Conservation (phyloP, 1,284 basidiomycete species). For the Vanrija humicola region DNA sequence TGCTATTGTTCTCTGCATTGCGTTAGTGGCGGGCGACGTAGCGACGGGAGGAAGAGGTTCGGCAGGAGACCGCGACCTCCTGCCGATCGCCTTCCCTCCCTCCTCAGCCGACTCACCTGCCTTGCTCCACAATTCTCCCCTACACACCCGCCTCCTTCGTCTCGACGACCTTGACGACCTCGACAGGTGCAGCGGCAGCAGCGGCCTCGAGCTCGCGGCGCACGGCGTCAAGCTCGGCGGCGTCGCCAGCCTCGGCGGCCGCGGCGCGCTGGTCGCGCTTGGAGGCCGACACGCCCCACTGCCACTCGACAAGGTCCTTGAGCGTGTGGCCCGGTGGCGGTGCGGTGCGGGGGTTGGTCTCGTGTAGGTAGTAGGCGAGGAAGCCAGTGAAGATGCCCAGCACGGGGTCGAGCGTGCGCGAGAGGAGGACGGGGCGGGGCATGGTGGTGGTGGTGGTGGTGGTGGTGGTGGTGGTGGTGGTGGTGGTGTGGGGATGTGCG, state of each 20-base stretch:
- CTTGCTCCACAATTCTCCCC: too few relatives aligned
- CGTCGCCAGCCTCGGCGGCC: slow-evolving; percentile 12
- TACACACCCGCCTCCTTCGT: too few relatives aligned
- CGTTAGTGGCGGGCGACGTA: too few relatives aligned
- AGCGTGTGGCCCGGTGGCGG: slow-evolving; percentile 64
- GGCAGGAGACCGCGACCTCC: too few relatives aligned
- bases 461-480: too few relatives aligned
- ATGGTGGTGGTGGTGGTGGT: slow-evolving; percentile 10
- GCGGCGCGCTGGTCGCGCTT: slow-evolving; percentile 23
- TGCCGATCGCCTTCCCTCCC: too few relatives aligned
- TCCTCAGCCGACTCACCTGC: background rate
- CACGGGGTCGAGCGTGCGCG: slow-evolving; percentile 60
- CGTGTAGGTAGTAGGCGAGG: slow-evolving; percentile 76
- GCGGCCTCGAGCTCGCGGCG: slow-evolving; percentile 37
- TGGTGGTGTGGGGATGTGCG: too few relatives aligned
- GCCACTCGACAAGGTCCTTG: slow-evolving; percentile 64
- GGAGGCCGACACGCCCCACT: slow-evolving; percentile 51
- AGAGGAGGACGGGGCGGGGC: slow-evolving; percentile 45
- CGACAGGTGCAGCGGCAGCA: background rate
- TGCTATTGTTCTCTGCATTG: background rate
- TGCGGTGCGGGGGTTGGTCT: slow-evolving; percentile 74
- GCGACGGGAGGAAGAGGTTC: too few relatives aligned
- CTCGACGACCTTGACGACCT: too few relatives aligned
- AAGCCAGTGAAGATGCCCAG: slow-evolving; percentile 74
- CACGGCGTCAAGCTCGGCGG: slow-evolving; percentile 39